Base-by-base conservation (phyloP, 2,329 filamentous ascomycete species). In the Bipolaris gigantea region DNA sequence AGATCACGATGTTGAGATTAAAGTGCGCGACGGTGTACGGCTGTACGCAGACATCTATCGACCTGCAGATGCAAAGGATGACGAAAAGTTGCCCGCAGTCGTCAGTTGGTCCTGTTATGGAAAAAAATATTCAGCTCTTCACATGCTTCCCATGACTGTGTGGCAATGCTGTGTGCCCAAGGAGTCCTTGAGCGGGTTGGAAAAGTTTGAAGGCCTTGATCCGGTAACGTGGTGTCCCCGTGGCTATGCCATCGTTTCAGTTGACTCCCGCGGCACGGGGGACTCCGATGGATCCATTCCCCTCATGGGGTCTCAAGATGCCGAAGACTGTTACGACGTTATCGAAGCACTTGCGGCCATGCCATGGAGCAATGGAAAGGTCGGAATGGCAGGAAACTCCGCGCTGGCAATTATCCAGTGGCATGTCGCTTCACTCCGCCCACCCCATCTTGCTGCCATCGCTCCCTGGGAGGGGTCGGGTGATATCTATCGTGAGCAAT, bases 11-110 rank as follows among this genome's bases (percentile, higher is more conserved):
- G 73, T 80, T 27, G 72, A 75, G 34, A 76, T 81, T 35, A 61
- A 64, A 3, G 69, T 79, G 1, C 71, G 77, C 41, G 77, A 81
- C 55, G 78, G 79, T 18, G 65, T 56, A 10, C 65, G 64, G 0
- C 65, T 81, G 0, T 80, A 79, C 56, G 69, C 69, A 8, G 79
- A 81, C 44, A 70, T 81, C 32, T 80, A 78, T 57, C 70, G 79
- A 5, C 77, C 78, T 0, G 65, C 74, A 1, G 62, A 65, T 25
- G 48, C 40, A 5, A 50, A 59, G n/a, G 63, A 64, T 11, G 51
- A 57, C n/a, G 63, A 63, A n/a, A 45, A 75, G 39, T 61, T 79
- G 0, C 78, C 79, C 1, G 78, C 77, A 1, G 64, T 80, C 21
- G 57, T 81, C 1, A 70, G 69, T 44, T 81, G 76, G 76, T 74